Conservation (phyloP, 1,284 basidiomycete genomes). For the Cutaneotrichosporon sp. region DNA sequence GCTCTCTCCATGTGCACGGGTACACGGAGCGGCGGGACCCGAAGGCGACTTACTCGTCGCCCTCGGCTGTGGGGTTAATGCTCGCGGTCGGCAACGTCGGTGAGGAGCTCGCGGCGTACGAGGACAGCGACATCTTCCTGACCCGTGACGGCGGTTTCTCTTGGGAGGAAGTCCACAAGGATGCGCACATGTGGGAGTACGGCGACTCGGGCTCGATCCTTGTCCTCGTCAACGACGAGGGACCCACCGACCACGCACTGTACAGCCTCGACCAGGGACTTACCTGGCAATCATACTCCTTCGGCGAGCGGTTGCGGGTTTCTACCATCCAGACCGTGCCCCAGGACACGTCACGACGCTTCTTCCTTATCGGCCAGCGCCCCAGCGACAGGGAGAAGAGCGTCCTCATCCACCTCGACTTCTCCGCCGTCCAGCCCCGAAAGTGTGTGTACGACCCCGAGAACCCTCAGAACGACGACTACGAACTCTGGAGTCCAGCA, state of each 20-base stretch:
- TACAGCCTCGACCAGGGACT: constrained; percentile 85
- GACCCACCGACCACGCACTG: constrained; percentile 79
- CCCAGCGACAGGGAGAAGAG: constrained; percentile 55
- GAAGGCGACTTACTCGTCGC: constrained; percentile 84
- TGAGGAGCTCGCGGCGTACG: constrained; percentile 71
- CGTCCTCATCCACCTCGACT: constrained; percentile 83
- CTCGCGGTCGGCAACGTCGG: constrained; percentile 98
- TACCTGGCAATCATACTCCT: constrained; percentile 82
- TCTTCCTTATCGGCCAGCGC: constrained; percentile 74
- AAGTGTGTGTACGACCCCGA: constrained; percentile 50
- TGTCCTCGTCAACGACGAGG: constrained; percentile 91
- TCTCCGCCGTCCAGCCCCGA: constrained; percentile 43
- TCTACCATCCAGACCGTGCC: constrained; percentile 80
- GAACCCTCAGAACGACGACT: constrained; percentile 77
- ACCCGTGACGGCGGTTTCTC: constrained; percentile 94
- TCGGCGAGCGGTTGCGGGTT: constrained; percentile 73
- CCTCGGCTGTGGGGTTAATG: constrained; percentile 84
- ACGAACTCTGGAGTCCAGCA: constrained; percentile 90
- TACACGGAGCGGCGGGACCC: constrained; percentile 91
- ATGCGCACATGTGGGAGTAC: constrained; percentile 96
- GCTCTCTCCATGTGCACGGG: constrained; percentile 85
- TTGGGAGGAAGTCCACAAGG: constrained; percentile 98
- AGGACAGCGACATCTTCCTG: constrained; percentile 89
- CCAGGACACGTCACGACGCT: constrained; percentile 81
- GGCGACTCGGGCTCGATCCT: constrained; percentile 94